Evolutionary conservation across 805 yeast species (phyloP), one percentile per base, ranked within the genome.

Genomic region (Schizosaccharomyces octosporus): DNA sequence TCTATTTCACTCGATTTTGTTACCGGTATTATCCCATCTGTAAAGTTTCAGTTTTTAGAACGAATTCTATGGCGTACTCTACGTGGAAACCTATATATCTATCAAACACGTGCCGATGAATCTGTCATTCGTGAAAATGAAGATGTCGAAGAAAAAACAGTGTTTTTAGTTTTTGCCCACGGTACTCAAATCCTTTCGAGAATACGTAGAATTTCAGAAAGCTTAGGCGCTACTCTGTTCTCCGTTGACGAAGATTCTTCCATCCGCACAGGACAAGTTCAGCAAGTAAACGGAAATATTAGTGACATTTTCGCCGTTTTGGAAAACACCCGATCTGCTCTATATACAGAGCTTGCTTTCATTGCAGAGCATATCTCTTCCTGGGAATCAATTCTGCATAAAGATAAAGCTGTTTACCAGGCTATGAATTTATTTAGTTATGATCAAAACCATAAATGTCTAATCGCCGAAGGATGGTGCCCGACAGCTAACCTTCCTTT

Each of bases 391-490:
- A 74, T 77, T 27, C 73, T 83, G 39, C 81, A 81, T 62, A 81
- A 87, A 70, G 99, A 93, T 71, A 86, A 86, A 69, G 83, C 87
- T 15, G 82, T 89, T 17, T 88, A 84, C 71, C 77, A 83, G 42
- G 79, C 87, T 0, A 76, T 93, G 75, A 87, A 87, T 72, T 76
- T 79, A 67, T 81, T 87, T 71, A 87, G 85, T 68, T 84, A 83
- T 71, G 94, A 85, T 68, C 86, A 80, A 65, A 75, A 83, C n/a
- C 81, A 95, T 73, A 81, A 85, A 70, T 85, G 95, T 45, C 75
- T 93, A 64, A 80, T 90, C 59, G 95, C 94, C 24, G 97, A 94
- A 75, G 98, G 97, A 41, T 93, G 99, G 99, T 75, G 87, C 24
- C 97, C 99, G 48, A 77, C 82, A 24, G 81, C 80, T 64, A 95